Conservation (phyloP, 345 rosid genomes). For the Melaleuca quinquenervia region DNA sequence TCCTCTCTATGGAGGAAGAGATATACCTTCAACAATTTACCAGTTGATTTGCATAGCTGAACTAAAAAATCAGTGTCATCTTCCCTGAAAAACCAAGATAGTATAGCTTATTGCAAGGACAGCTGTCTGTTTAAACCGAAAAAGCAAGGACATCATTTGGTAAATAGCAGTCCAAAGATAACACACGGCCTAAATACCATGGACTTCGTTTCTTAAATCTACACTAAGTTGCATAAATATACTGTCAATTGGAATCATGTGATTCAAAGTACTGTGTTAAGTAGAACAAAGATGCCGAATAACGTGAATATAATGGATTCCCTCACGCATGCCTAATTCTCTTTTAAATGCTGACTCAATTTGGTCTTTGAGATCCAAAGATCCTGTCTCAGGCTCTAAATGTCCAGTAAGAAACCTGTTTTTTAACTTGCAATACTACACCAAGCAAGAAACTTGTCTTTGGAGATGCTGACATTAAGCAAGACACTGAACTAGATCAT, state of each 20-base stretch:
- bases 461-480: background rate
- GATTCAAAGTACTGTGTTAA: background rate
- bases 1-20: background rate
- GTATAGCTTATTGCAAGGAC: background rate
- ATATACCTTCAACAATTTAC: conserved; percentile 77
- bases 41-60: conserved; percentile 71
- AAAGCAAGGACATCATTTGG: background rate
- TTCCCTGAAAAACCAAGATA: conserved; percentile 34
- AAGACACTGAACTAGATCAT: background rate
- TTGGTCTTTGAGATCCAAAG: background rate
- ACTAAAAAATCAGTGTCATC: conserved; percentile 76
- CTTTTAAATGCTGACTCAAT: background rate
- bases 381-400: background rate
- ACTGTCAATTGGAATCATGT: background rate
- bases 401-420: background rate
- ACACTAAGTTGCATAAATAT: background rate
- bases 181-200: background rate
- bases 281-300: background rate
- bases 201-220: background rate
- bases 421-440: background rate
- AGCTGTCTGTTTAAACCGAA: background rate
- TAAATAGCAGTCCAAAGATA: background rate
- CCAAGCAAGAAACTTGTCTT: background rate
- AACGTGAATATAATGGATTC: background rate
- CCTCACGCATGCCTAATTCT: background rate